Evolutionary conservation across 306 rosid genomes (phyloP).

Genomic region (Dryas octopetala): DNA sequence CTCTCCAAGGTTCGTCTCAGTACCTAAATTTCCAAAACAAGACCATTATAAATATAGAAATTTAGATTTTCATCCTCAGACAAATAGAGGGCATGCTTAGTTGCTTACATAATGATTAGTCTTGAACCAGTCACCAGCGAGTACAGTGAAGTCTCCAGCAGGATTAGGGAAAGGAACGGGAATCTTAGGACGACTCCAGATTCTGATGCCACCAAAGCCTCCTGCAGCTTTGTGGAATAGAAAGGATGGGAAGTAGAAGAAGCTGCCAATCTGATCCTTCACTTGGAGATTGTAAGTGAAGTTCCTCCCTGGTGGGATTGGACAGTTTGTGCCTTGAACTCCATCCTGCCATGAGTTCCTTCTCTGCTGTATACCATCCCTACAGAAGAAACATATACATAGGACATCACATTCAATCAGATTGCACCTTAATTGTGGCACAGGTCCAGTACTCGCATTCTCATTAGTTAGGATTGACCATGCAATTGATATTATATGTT

Average conservation of each 20-base stretch:
- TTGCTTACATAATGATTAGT: slow-evolving; percentile 57
- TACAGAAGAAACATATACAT: slow-evolving; percentile 30
- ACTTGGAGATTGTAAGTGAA: slow-evolving; percentile 59
- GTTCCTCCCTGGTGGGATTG: slow-evolving; percentile 57
- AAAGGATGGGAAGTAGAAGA: slow-evolving; percentile 65
- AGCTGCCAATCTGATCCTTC: slow-evolving; percentile 69
- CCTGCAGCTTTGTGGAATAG: slow-evolving; percentile 77
- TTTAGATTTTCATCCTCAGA: too few species aligned
- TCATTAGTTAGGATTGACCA: too few species aligned
- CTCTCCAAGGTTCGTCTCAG: slow-evolving; percentile 65
- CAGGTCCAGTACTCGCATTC: not conserved
- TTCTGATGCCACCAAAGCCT: slow-evolving; percentile 69
- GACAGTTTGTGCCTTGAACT: slow-evolving; percentile 61
- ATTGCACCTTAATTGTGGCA: not conserved
- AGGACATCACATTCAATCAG: slow-evolving; percentile 2
- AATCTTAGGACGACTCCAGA: slow-evolving; percentile 89
- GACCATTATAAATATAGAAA: not conserved
- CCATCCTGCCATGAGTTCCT: slow-evolving; percentile 91
- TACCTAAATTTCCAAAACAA: slow-evolving; percentile 40
- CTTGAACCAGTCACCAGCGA: slow-evolving; percentile 95
- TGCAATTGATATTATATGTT: too few species aligned
- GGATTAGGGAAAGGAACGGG: slow-evolving; percentile 96
- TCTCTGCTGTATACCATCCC: slow-evolving; percentile 93
- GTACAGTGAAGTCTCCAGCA: slow-evolving; percentile 69
- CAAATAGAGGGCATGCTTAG: not conserved